phyloP scores from a whole-genome alignment of 2,329 filamentous ascomycete species.

The Colletotrichum lentis region DNA sequence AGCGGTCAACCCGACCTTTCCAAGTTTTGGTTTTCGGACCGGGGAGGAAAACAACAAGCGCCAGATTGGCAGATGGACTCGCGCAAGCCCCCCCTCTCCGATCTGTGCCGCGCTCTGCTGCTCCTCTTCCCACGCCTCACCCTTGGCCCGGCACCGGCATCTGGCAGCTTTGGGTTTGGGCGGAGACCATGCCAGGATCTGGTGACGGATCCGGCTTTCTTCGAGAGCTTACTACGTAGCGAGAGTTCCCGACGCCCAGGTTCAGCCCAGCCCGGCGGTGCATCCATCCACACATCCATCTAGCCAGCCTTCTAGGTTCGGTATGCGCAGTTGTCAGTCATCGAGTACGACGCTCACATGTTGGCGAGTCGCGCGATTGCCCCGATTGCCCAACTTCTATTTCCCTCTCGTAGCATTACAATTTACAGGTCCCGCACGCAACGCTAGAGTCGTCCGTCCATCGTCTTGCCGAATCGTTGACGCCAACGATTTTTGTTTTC shows the following conservation, averaged over 20 bases:
- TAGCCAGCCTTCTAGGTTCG: neutral
- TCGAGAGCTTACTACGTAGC: conserved; percentile 35
- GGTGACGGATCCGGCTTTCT: conserved; percentile 33
- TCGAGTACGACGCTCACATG: neutral
- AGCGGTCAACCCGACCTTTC: conserved; percentile 12
- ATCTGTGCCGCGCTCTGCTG: conserved; percentile 28
- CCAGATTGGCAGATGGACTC: neutral
- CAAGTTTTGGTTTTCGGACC: neutral
- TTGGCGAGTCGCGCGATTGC: neutral
- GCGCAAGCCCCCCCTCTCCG: conserved; percentile 25
- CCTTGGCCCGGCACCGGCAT: conserved; percentile 32
- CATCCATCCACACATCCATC: conserved; percentile 18
- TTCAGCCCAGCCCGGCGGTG: conserved; percentile 26
- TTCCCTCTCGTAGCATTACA: neutral
- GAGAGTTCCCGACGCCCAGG: conserved; percentile 36
- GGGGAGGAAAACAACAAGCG: neutral
- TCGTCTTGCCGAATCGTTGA: conserved; percentile 29
- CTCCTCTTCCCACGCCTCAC: conserved; percentile 18
- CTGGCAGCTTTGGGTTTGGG: conserved; percentile 28
- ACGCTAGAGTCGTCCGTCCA: conserved; percentile 25
- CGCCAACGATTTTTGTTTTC: conserved; percentile 2
- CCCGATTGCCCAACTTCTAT: neutral
- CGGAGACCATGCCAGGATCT: conserved; percentile 37
- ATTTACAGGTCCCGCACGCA: neutral
- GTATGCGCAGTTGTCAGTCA: neutral